Percentiles rank a stretch among this genome's conserved stretches.
These are phyloP conservation scores for Fusarium pilosicola DNA, from an alignment of 2,329 filamentous ascomycete species.

Conservation along the genomic window DNA sequence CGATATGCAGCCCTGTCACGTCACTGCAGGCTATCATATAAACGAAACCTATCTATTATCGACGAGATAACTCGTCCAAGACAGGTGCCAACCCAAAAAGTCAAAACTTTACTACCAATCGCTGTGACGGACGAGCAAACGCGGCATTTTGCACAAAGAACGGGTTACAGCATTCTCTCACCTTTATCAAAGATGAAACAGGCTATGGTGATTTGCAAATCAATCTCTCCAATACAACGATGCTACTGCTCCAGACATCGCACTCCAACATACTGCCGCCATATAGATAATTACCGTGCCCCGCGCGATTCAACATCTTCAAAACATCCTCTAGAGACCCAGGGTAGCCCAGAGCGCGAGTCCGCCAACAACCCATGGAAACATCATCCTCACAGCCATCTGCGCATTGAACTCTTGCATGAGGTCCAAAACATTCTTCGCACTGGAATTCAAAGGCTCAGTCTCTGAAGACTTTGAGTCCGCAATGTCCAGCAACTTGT, in stretches of 20 bases:
- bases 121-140: not conserved
- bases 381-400: constrained; percentile 33
- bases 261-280: not conserved
- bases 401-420: constrained; percentile 29
- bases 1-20: not conserved
- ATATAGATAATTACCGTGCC: not conserved
- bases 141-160: accelerated
- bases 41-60: not conserved
- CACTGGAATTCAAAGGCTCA: not conserved
- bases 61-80: not conserved
- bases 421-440: constrained; percentile 8
- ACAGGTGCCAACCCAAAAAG: not conserved
- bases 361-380: constrained; percentile 32
- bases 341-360: constrained; percentile 32
- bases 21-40: accelerated
- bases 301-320: too few species aligned
- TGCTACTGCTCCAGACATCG: not conserved
- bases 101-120: not conserved
- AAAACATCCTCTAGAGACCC: not conserved
- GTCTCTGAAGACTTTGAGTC: not conserved
- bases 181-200: not conserved
- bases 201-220: too few species aligned
- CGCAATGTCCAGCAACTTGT: not conserved
- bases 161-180: accelerated
- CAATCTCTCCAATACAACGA: not conserved